A percentile compares a stretch with the other conserved stretches of the same genome.
Evolutionary conservation across 495 filamentous ascomycete species (phyloP).

Genomic region (Rhypophila decipiens): DNA sequence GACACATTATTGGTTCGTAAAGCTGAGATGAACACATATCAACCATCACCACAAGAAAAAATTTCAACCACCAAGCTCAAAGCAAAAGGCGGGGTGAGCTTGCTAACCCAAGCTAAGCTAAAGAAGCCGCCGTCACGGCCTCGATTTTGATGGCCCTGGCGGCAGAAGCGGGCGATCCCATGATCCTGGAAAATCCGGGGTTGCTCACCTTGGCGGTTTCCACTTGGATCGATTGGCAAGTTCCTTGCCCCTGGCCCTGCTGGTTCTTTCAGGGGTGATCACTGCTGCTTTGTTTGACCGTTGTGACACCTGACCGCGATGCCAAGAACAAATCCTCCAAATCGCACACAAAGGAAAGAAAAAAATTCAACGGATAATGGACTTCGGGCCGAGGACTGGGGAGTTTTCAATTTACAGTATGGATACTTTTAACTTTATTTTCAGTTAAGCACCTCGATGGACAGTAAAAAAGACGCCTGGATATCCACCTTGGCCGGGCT

Average conservation of each 20-base stretch:
- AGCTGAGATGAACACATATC: too few species aligned
- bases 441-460: too few species aligned
- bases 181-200: slow-evolving; percentile 15
- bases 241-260: not conserved
- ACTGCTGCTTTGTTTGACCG: not conserved
- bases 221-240: not conserved
- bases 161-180: not conserved
- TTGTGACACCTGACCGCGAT: not conserved
- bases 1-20: too few species aligned
- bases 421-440: too few species aligned
- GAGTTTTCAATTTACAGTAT: too few species aligned
- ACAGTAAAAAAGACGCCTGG: too few species aligned
- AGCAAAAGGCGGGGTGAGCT: slow-evolving; percentile 3
- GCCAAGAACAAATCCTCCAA: not conserved
- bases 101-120: not conserved
- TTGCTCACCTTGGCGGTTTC: not conserved
- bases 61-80: not conserved
- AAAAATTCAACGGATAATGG: too few species aligned
- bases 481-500: too few species aligned
- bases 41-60: too few species aligned
- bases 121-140: not conserved
- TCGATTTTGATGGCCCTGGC: not conserved
- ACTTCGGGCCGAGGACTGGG: too few species aligned
- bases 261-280: slow-evolving; percentile 1
- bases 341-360: too few species aligned